These are phyloP conservation scores for Grosmannia clavigera DNA, from an alignment of 2,329 filamentous ascomycete species.

Conservation along the genomic window DNA sequence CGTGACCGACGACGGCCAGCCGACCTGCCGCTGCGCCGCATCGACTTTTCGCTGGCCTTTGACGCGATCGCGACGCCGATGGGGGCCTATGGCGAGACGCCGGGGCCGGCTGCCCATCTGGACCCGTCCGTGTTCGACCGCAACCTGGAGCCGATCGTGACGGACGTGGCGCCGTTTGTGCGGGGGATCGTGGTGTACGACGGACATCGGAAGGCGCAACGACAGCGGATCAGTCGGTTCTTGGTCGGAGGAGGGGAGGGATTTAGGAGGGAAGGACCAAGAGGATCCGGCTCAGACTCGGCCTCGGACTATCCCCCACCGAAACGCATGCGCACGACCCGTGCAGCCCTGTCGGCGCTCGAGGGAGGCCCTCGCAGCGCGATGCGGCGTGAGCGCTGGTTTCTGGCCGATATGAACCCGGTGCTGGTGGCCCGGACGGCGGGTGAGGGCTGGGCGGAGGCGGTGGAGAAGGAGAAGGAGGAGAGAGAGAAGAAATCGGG, in stretches of 20 bases:
- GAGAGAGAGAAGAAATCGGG: background rate
- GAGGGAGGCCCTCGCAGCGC: slow-evolving; percentile 52
- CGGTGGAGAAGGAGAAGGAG: slow-evolving; percentile 1
- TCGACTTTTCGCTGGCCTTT: slow-evolving; percentile 46
- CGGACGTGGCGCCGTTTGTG: slow-evolving; percentile 84
- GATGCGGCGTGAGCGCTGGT: slow-evolving; percentile 57
- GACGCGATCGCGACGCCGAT: slow-evolving; percentile 45
- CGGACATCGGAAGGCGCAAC: slow-evolving; percentile 53
- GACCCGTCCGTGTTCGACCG: slow-evolving; percentile 44
- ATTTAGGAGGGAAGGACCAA: too few species aligned
- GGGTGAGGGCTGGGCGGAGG: slow-evolving; percentile 17
- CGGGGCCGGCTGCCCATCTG: slow-evolving; percentile 29
- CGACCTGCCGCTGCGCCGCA: slow-evolving; percentile 25
- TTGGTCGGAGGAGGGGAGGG: slow-evolving; percentile 15
- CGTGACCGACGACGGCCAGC: slow-evolving; percentile 16
- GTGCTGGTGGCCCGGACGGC: slow-evolving; percentile 45
- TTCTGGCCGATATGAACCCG: slow-evolving; percentile 43
- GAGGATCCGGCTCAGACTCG: too few species aligned
- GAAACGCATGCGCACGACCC: slow-evolving; percentile 52
- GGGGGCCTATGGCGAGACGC: slow-evolving; percentile 1
- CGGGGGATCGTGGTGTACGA: slow-evolving; percentile 74
- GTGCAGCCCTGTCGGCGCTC: slow-evolving; percentile 55
- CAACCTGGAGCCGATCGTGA: slow-evolving; percentile 37
- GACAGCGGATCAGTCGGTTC: slow-evolving; percentile 41
- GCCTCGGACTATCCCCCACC: background rate